A percentile compares a stretch with the other conserved stretches of the same genome.
These are phyloP conservation scores for Epichloe sp. DNA, from an alignment of 2,329 filamentous ascomycete species.

Conservation along the genomic window DNA sequence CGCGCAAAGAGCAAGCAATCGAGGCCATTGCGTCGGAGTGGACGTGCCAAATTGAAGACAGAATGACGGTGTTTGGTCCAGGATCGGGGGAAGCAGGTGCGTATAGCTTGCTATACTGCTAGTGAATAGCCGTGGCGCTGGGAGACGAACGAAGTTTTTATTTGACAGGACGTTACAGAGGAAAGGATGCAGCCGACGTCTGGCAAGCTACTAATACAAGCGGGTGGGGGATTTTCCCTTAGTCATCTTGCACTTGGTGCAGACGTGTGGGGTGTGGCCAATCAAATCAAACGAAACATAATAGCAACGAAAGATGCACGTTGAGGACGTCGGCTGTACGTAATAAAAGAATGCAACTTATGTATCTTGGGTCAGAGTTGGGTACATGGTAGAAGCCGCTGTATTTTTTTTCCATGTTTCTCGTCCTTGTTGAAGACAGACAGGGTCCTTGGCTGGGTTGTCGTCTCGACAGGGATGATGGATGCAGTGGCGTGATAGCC, in stretches of 20 bases:
- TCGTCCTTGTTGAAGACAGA: too few species aligned
- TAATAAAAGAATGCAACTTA: slow-evolving; percentile 1
- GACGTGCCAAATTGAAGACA: not conserved
- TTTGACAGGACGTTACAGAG: not conserved
- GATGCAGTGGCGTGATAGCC: not conserved
- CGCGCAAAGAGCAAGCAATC: slow-evolving; percentile 43
- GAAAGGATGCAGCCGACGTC: not conserved
- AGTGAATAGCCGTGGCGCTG: not conserved
- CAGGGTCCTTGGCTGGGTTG: too few species aligned
- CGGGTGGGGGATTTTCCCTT: not conserved
- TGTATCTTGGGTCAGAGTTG: too few species aligned
- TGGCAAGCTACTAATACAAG: not conserved
- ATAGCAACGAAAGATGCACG: not conserved
- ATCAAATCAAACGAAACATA: slow-evolving; percentile 4
- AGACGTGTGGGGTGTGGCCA: not conserved
- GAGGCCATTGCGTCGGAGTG: slow-evolving; percentile 40
- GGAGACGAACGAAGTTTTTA: not conserved
- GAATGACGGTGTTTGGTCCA: not conserved
- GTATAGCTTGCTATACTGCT: not conserved
- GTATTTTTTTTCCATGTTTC: too few species aligned
- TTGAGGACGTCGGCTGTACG: too few species aligned
- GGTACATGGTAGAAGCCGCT: too few species aligned
- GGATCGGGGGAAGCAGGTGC: not conserved
- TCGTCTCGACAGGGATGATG: too few species aligned
- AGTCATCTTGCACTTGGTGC: not conserved